A percentile compares a stretch with the other conserved stretches of the same genome.
Evolutionary conservation across 495 filamentous ascomycete species (phyloP).

Genomic region (Penicillium psychrofluorescens): DNA sequence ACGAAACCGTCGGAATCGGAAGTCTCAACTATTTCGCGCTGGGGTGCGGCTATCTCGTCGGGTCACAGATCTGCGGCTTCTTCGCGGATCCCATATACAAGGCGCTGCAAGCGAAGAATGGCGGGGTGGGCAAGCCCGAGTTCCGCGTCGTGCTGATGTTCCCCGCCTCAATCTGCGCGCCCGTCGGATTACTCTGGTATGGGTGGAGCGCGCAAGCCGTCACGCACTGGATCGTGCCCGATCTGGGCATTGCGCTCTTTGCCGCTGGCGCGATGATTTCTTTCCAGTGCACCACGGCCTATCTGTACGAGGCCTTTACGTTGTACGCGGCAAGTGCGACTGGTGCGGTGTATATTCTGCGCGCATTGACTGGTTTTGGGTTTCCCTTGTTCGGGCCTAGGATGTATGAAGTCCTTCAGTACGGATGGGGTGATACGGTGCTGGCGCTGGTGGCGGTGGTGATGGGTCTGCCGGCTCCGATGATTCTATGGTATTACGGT

Average conservation of each 20-base stretch:
- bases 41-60: constrained; percentile 46
- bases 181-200: constrained; percentile 46
- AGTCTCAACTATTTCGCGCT: constrained; percentile 49
- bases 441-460: not conserved
- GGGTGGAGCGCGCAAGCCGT: constrained; percentile 47
- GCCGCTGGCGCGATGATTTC: constrained; percentile 25
- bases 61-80: constrained; percentile 40
- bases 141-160: constrained; percentile 48
- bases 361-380: constrained; percentile 7
- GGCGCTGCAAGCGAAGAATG: constrained; percentile 18
- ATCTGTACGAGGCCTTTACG: constrained; percentile 7
- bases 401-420: not conserved
- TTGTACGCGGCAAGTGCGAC: constrained; percentile 8
- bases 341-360: constrained; percentile 6
- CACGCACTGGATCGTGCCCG: constrained; percentile 49
- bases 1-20: constrained; percentile 37
- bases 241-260: constrained; percentile 35
- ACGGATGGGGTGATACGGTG: not conserved
- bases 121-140: constrained; percentile 31
- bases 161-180: constrained; percentile 38
- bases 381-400: not conserved
- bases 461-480: not conserved
- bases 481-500: not conserved
- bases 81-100: constrained; percentile 30
- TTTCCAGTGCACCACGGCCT: constrained; percentile 10